These are phyloP conservation scores for Venturia pyrina DNA, from an alignment of 2,329 filamentous ascomycete genomes.

Conservation along the genomic window DNA sequence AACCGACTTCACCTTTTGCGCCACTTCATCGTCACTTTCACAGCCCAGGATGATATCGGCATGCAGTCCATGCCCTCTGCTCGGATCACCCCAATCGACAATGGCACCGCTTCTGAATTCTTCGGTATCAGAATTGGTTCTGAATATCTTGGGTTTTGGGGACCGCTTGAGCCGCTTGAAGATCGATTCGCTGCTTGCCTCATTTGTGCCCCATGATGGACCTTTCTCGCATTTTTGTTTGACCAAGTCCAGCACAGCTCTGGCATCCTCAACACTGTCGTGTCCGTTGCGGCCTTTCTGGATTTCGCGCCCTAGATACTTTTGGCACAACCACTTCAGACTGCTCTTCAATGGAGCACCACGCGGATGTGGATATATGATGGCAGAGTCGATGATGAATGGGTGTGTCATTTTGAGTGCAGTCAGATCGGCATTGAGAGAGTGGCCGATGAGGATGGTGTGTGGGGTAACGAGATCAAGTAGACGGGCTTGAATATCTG, in stretches of 20 bases:
- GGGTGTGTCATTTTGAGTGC: slow-evolving; percentile 82
- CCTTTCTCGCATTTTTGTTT: slow-evolving; percentile 96
- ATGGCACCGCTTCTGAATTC: slow-evolving; percentile 58
- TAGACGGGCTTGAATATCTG: slow-evolving; percentile 72
- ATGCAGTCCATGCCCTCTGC: slow-evolving; percentile 47
- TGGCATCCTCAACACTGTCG: slow-evolving; percentile 86
- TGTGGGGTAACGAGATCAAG: slow-evolving; percentile 60
- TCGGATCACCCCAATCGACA: slow-evolving; percentile 82
- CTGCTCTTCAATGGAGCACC: slow-evolving; percentile 84
- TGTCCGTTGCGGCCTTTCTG: slow-evolving; percentile 75
- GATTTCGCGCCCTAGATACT: slow-evolving; percentile 78
- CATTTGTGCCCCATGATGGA: slow-evolving; percentile 70
- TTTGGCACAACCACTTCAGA: slow-evolving; percentile 79
- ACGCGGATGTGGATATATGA: slow-evolving; percentile 82
- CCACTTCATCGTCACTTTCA: slow-evolving; percentile 46
- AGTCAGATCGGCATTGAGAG: slow-evolving; percentile 71
- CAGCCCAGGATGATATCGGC: slow-evolving; percentile 48
- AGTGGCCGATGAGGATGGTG: slow-evolving; percentile 70
- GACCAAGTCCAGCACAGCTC: slow-evolving; percentile 81
- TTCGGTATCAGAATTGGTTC: slow-evolving; percentile 21
- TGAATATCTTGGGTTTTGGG: slow-evolving; percentile 38
- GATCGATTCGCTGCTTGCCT: slow-evolving; percentile 73
- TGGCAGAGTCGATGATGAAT: slow-evolving; percentile 83
- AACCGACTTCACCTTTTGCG: slow-evolving; percentile 43
- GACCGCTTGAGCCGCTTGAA: slow-evolving; percentile 64